phyloP scores from a whole-genome alignment of 495 filamentous ascomycete species.

The Neurospora hispaniola region DNA sequence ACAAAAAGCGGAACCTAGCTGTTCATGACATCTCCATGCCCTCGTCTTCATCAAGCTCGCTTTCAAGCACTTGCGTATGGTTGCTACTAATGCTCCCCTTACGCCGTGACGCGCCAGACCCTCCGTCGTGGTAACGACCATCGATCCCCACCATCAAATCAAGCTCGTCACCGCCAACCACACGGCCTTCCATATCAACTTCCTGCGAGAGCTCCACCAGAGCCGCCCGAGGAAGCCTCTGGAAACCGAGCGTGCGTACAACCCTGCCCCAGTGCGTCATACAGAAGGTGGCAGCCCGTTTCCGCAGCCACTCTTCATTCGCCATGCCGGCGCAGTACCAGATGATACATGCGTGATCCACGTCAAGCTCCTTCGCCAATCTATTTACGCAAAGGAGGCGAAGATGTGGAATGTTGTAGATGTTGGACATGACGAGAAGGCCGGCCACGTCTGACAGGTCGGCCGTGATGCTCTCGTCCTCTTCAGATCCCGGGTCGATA shows the following conservation, averaged over 20 bases:
- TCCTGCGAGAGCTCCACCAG: conserved; percentile 88
- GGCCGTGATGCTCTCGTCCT: conserved; percentile 45
- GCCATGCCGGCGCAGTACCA: conserved; percentile 90
- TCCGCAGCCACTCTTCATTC: conserved; percentile 84
- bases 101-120: conserved; percentile 34
- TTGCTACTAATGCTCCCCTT: conserved; percentile 51
- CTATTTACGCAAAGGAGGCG: conserved; percentile 82
- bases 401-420: conserved; percentile 91
- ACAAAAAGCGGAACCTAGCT: not conserved
- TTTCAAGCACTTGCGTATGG: conserved; percentile 45
- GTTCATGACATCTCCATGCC: conserved; percentile 38
- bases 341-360: conserved; percentile 87
- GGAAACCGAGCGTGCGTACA: conserved; percentile 80
- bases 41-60: conserved; percentile 63
- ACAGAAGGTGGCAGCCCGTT: conserved; percentile 77
- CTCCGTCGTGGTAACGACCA: conserved; percentile 43
- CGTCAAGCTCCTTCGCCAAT: conserved; percentile 77
- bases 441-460: conserved; percentile 81
- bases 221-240: conserved; percentile 60
- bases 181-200: conserved; percentile 79
- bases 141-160: conserved; percentile 61
- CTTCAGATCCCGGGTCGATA: conserved; percentile 47
- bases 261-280: conserved; percentile 91
- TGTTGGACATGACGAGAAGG: conserved; percentile 93
- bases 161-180: conserved; percentile 73